Base-by-base conservation (phyloP, 2,329 filamentous ascomycete genomes). In the Cladophialophora carrionii region DNA sequence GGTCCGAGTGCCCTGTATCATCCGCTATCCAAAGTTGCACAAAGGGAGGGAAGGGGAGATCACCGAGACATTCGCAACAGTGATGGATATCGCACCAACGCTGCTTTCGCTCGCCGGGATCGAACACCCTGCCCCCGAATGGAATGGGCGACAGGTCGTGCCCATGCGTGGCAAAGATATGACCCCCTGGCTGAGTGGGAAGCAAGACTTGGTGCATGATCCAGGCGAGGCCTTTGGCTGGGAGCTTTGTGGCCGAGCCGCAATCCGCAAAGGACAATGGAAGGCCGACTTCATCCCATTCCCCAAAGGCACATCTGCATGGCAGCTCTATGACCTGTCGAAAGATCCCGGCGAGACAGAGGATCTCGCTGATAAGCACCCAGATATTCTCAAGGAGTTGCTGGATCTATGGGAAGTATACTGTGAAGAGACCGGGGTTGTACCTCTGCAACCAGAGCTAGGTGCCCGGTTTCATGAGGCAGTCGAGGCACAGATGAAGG, bases 401-500 rank as follows among this genome's bases (percentile, higher is more conserved):
- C 72, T 86, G 5, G 79, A 81, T 70, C 76, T 83, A 22, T 87
- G 85, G 84, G 82, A 87, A 66, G 67, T 68, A 48, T 77, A 76
- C 64, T 71, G 71, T 52, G 69, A 72, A 49, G 74, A 76, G 57
- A 72, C 71, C 12, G 74, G 74, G 8, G 72, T 76, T 62, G 70
- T 71, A 26, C 84, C 85, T 29, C 74, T 87, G 48, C 83, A 82
- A 57, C 85, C 84, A 1, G 85, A 84, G 66, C 73, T 87, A 51
- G 85, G 85, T 0, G 76, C 82, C 2, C 61, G 70, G 7, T 88
- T 83, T 77, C 77, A 88, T 59, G 83, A 83, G 63, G 85, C 84
- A 0, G 86, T 83, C 70, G 85, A 88, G 74, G 85, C 83, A 65
- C 85, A 88, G 78, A 88, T 88, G 85, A 83, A 83, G 0, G 85